Evolutionary conservation across 768 basidiomycete genomes (phyloP).

Genomic region (Boletus reticulatus): DNA sequence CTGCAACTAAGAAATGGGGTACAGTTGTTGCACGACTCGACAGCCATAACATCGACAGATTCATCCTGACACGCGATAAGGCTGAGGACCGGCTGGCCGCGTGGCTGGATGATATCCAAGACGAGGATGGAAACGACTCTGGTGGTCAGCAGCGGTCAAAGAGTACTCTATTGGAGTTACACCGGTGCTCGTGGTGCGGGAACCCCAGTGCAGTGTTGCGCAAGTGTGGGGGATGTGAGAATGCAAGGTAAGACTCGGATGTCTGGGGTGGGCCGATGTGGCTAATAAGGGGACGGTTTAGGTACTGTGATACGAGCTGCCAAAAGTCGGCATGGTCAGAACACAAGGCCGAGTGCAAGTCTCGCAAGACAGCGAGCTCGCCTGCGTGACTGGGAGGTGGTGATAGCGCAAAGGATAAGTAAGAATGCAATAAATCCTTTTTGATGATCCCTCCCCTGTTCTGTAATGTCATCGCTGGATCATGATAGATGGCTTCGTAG

Average conservation of each 20-base stretch:
- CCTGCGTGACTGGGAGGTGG: background rate
- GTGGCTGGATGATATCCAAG: slow-evolving; percentile 48
- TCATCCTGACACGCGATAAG: slow-evolving; percentile 34
- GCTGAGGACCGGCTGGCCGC: slow-evolving; percentile 53
- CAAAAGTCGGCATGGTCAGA: slow-evolving; percentile 6
- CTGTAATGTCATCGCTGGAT: too few species aligned
- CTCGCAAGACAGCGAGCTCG: background rate
- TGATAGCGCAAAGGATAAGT: too few species aligned
- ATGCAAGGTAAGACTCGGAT: slow-evolving; percentile 31
- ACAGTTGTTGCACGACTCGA: slow-evolving; percentile 38
- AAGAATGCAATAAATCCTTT: too few species aligned
- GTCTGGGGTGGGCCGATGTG: background rate
- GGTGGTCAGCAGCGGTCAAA: slow-evolving; percentile 11
- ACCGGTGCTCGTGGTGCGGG: slow-evolving; percentile 60
- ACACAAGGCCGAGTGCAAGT: slow-evolving; percentile 3
- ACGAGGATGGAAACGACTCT: slow-evolving; percentile 28
- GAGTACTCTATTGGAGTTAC: slow-evolving; percentile 38
- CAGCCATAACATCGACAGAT: slow-evolving; percentile 24
- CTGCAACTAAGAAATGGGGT: slow-evolving; percentile 47
- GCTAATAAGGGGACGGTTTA: background rate
- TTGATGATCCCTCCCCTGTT: too few species aligned
- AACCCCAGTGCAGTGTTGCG: slow-evolving; percentile 56
- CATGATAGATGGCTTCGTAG: too few species aligned
- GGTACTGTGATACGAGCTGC: slow-evolving; percentile 2
- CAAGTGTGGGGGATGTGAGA: slow-evolving; percentile 46